phyloP scores from a whole-genome alignment of 2,329 filamentous ascomycete species.

The Clonostachys rhizophaga region DNA sequence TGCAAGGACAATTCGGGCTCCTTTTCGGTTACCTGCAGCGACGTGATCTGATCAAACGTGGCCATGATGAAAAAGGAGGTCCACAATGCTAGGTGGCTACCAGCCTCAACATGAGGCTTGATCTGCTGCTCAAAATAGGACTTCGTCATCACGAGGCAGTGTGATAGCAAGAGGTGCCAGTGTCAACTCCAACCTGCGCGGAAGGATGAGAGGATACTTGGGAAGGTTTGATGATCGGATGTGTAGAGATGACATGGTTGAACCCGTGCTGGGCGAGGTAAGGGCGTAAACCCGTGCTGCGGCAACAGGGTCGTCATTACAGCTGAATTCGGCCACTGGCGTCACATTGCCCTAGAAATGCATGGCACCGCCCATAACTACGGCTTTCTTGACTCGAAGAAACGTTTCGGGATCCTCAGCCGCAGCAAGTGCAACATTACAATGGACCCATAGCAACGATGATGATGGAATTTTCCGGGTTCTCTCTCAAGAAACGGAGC shows the following conservation, averaged over 20 bases:
- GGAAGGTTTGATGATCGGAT: conserved; percentile 43
- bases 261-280: conserved; percentile 66
- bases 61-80: conserved; percentile 66
- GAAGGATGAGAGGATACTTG: conserved; percentile 60
- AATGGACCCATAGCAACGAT: conserved; percentile 86
- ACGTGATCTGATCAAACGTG: conserved; percentile 64
- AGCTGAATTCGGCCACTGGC: conserved; percentile 92
- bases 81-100: conserved; percentile 73
- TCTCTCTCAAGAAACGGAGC: conserved; percentile 76
- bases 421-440: conserved; percentile 80
- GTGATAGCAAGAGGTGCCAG: conserved; percentile 78
- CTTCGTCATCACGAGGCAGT: conserved; percentile 57
- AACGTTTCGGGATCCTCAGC: conserved; percentile 87
- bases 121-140: conserved; percentile 56
- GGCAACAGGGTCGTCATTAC: conserved; percentile 79
- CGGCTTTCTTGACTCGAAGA: conserved; percentile 80
- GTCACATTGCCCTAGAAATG: conserved; percentile 76
- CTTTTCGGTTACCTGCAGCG: conserved; percentile 51
- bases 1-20: conserved; percentile 65
- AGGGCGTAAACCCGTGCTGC: conserved; percentile 74
- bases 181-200: conserved; percentile 59
- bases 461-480: conserved; percentile 79
- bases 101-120: conserved; percentile 48
- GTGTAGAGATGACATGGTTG: conserved; percentile 73
- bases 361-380: conserved; percentile 92